Percentiles rank a stretch among this genome's conserved stretches.
Conservation (phyloP, 2,329 filamentous ascomycete species). For the Pseudopithomyces maydicus region DNA sequence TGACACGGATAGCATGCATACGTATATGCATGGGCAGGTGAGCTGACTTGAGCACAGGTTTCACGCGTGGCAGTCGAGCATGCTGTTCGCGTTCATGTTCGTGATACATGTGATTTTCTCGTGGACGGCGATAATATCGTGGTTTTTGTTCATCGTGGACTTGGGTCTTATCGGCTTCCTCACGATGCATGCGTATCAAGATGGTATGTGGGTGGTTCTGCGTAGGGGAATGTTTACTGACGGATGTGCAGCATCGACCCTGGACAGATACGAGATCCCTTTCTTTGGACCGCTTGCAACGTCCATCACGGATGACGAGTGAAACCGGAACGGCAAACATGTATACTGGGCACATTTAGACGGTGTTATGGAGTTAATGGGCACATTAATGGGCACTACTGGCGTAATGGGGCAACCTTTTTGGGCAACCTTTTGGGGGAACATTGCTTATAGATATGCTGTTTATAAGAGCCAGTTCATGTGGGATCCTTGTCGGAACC, state of each 20-base stretch:
- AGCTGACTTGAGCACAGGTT: constrained; percentile 62
- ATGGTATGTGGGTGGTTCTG: constrained; percentile 61
- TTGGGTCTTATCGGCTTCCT: constrained; percentile 76
- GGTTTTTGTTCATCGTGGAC: constrained; percentile 79
- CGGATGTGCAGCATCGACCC: constrained; percentile 59
- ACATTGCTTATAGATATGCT: not conserved
- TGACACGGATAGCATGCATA: not conserved
- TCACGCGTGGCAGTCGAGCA: constrained; percentile 92
- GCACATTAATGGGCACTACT: constrained; percentile 10
- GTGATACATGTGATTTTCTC: constrained; percentile 82
- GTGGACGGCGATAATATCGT: constrained; percentile 83
- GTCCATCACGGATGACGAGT: constrained; percentile 89
- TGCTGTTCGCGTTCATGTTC: constrained; percentile 75
- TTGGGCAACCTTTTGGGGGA: too few relatives aligned
- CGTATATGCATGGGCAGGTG: constrained; percentile 9
- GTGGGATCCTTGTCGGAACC: not conserved
- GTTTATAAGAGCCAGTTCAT: not conserved
- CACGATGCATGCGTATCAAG: constrained; percentile 78
- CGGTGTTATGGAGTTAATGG: not conserved
- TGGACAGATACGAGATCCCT: constrained; percentile 79
- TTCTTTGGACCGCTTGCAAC: constrained; percentile 85
- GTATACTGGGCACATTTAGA: not conserved
- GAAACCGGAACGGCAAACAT: not conserved
- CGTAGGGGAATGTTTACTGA: constrained; percentile 16
- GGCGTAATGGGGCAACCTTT: not conserved